Percentiles rank a stretch among this genome's conserved stretches.
Conservation (phyloP, 345 rosid genomes). For the Salix dunnii region DNA sequence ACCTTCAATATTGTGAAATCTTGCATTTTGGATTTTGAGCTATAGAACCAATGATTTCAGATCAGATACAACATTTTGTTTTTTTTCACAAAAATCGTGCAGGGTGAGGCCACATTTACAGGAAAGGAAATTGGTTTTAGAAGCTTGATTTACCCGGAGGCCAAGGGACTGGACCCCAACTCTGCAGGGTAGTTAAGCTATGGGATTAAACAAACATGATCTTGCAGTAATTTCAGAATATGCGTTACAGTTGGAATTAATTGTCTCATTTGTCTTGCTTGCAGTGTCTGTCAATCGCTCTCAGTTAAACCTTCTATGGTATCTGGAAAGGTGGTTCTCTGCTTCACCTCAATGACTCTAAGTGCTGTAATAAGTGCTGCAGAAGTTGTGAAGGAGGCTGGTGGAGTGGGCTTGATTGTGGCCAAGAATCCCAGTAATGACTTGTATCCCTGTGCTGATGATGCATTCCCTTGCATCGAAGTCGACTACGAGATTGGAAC, state of each 20-base stretch:
- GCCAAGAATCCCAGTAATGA: conserved; percentile 30
- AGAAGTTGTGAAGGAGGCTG: conserved; percentile 19
- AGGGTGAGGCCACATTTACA: conserved; percentile 32
- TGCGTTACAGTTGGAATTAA: not conserved
- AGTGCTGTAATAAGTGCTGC: conserved; percentile 23
- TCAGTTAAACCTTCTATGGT: conserved; percentile 11
- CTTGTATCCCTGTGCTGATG: conserved; percentile 24
- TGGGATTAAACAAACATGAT: not conserved
- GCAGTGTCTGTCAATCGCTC: conserved; percentile 18
- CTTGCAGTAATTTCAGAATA: not conserved
- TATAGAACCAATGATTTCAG: too few species aligned
- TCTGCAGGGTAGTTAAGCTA: not conserved
- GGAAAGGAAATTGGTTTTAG: conserved; percentile 29
- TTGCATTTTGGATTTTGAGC: too few species aligned
- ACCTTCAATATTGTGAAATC: not conserved
- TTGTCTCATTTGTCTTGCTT: not conserved
- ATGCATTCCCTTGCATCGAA: conserved; percentile 30
- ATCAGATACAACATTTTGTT: too few species aligned
- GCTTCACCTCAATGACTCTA: conserved; percentile 22
- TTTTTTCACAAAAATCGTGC: not conserved
- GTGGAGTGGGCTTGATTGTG: conserved; percentile 39
- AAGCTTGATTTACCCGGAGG: conserved; percentile 37
- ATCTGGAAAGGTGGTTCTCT: conserved; percentile 34
- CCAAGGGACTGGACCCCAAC: conserved; percentile 8
- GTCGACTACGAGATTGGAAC: conserved; percentile 38